These are phyloP conservation scores for Solanum sejunctum DNA, from an alignment of 257 asterid species.

Conservation along the genomic window DNA sequence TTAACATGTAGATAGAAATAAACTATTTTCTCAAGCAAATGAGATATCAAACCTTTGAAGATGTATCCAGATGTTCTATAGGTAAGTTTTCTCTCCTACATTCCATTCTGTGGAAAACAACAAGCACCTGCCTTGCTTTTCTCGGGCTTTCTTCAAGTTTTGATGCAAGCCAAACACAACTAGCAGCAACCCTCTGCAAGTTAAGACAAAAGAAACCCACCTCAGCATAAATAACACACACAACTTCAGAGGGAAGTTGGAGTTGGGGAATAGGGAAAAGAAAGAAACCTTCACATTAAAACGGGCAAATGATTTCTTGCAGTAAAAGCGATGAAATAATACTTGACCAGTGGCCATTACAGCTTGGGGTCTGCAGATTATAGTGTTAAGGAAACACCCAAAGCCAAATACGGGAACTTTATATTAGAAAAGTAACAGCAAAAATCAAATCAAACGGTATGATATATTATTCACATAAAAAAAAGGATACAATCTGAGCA, in stretches of 20 bases:
- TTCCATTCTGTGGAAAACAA: conserved; percentile 92
- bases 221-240: conserved; percentile 6
- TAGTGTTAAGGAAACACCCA: conserved; percentile 33
- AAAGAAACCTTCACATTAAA: conserved; percentile 76
- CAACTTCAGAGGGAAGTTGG: background rate
- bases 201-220: background rate
- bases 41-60: conserved; percentile 48
- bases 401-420: background rate
- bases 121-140: conserved; percentile 77
- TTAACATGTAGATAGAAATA: background rate
- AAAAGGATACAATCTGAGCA: conserved; percentile 79
- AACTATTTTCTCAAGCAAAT: background rate
- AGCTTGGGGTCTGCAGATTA: conserved; percentile 78
- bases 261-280: background rate
- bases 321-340: conserved; percentile 86
- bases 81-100: conserved; percentile 90
- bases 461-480: background rate
- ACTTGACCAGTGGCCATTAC: conserved; percentile 98
- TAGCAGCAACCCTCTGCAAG: conserved; percentile 84
- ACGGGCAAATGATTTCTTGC: conserved; percentile 84
- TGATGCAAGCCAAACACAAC: conserved; percentile 99
- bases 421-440: background rate
- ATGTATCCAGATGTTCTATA: conserved; percentile 62
- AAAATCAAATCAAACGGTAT: background rate
- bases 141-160: conserved; percentile 95